Base-by-base conservation (phyloP, 2,329 filamentous ascomycete species). In the Juglanconis oblonga region DNA sequence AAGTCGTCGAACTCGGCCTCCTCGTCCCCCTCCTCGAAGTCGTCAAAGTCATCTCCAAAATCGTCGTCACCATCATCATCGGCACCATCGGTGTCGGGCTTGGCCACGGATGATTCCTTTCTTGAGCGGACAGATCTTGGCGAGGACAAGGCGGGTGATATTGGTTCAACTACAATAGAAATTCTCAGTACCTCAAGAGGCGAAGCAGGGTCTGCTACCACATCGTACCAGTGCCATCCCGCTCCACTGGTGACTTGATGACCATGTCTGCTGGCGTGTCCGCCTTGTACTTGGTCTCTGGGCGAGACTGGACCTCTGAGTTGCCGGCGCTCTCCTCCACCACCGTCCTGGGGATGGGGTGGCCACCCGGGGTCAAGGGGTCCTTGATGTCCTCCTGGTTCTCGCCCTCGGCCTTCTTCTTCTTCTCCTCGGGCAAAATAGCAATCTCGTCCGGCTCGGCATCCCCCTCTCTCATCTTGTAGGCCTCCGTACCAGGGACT, bases 1-100 rank as follows among this genome's bases (percentile, higher is more conserved):
- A 91, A 92, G 68, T 90, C 88, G 68, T 86, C 85, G 75, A 88
- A 87, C 67, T 83, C 83, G 49, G 76, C 80, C 65, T 79, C 79
- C 59, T 77, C 77, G 63, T 79, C 81, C 52, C 82, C 83, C 67
- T 86, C 84, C 67, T 85, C 82, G 65, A 87, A 87, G 63, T 86
- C 84, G 70, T 87, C 83, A 73, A 84, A 82, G 62, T 86, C 84
- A 67, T 86, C 83, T 29, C 80, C 83, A 69, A 84, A 85, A 69
- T 83, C 84, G 47, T 80, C 81, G 64, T 71, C 68, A 42, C 64
- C 65, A 63, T 62, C 63, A 59, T 62, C 67, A 58, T 45, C 67
- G 51, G 56, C 59, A 40, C 59, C 63, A 44, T 63, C 64, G 38
- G 68, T 64, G 36, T 64, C 65, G 50, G 55, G 64, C 13, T 59